Base-by-base conservation (phyloP, 352 stramenopile genomes). In the Vaucheria bursata region DNA sequence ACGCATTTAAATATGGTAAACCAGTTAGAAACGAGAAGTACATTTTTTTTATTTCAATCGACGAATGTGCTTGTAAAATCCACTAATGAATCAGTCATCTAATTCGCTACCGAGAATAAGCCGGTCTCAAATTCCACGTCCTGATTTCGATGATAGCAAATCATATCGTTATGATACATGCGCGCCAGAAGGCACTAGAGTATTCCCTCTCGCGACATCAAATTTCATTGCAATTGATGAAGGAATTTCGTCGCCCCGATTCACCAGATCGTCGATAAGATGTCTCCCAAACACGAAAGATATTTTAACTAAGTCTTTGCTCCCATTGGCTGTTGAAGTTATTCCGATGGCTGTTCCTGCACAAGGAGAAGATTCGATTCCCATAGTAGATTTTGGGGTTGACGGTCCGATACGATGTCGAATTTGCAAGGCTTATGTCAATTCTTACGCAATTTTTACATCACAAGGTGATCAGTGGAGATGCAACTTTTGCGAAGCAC, bases 351-450 rank as follows among this genome's bases (percentile, higher is more conserved):
- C 90, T 0, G 85, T 91, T 36, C 85, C 93, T 45, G 85, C 89
- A 70, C 88, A 91, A 25, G 89, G 92, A 59, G 90, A 95, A 70
- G 71, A 90, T 35, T 88, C 90, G 1, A 91, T 94, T 70, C 88
- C 88, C 12, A 76, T 94, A 0, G 90, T 95, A 59, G 90, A 95
- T 77, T 95, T 94, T 85, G 90, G 90, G 2, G 88, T 89, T 34
- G 50, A 31, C n/a, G 90, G 90, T 0, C 90, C 90, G 18, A 84
- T 94, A 40, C 89, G 90, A 68, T 95, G 90, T 86, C 91, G 87
- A 12, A 89, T 88, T 2, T 96, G 91, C 81, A 87, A 90, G 38
- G 91, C 90, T n/a, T 96, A 96, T 86, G 91, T 96, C 53, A 96
- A 96, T 82, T 89, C 90, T 8, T 96, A 93, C 78, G 90, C 93